Percentiles rank a stretch among this genome's conserved stretches.
Conservation (phyloP, 495 filamentous ascomycete species). For the Chaetomium tenue region DNA sequence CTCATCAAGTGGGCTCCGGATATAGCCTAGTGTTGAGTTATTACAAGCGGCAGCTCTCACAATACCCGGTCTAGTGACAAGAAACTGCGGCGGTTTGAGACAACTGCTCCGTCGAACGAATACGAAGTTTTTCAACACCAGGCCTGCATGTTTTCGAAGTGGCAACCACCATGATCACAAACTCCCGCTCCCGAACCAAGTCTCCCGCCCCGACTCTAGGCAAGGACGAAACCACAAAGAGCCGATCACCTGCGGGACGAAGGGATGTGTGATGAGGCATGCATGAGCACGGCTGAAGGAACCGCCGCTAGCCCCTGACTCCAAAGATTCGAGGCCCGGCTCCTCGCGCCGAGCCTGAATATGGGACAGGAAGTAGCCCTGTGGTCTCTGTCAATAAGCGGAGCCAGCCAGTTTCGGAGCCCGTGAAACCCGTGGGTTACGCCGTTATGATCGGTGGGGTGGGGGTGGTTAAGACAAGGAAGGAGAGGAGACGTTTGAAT, state of each 20-base stretch:
- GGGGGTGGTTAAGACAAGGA: constrained; percentile 16
- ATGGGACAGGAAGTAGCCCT: constrained; percentile 10
- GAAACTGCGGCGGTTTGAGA: not conserved
- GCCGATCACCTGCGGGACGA: not conserved
- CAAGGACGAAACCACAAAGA: not conserved
- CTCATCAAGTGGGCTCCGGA: not conserved
- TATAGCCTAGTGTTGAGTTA: constrained; percentile 5
- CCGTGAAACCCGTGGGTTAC: constrained; percentile 18
- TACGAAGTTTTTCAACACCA: not conserved
- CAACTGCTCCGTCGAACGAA: not conserved
- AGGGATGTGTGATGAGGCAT: constrained; percentile 27
- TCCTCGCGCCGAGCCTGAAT: not conserved
- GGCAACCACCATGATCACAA: not conserved
- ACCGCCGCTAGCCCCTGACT: constrained; percentile 6
- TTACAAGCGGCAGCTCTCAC: not conserved
- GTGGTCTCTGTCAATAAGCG: constrained; percentile 22
- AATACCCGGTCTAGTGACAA: constrained; percentile 11
- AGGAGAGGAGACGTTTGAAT: constrained; percentile 20
- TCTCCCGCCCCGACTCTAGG: not conserved
- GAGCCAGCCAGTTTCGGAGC: constrained; percentile 16
- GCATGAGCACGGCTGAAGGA: constrained; percentile 31
- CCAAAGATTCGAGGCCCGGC: not conserved
- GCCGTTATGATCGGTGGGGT: constrained; percentile 16
- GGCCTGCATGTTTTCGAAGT: not conserved
- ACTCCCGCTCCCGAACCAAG: not conserved